Percentiles rank a stretch among this genome's conserved stretches.
Conservation (phyloP, 2,329 filamentous ascomycete genomes). For the Cladophialophora immunda region DNA sequence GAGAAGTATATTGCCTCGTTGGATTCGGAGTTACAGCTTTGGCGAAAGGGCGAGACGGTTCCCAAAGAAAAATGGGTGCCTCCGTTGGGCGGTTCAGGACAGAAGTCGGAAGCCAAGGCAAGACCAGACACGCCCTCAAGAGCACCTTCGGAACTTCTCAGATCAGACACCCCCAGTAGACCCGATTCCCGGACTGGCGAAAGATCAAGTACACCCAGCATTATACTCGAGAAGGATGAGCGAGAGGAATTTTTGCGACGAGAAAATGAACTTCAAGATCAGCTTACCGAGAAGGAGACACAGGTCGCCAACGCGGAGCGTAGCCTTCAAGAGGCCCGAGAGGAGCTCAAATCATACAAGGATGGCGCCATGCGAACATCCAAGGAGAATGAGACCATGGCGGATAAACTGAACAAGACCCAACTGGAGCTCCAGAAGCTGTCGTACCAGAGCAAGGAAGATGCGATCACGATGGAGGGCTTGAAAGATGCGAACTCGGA, state of each 20-base stretch:
- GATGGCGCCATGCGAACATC: conserved; percentile 83
- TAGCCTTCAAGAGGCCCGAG: conserved; percentile 80
- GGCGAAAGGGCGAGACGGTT: conserved; percentile 87
- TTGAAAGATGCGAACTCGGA: conserved; percentile 95
- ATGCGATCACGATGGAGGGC: conserved; percentile 95
- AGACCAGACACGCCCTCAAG: conserved; percentile 67
- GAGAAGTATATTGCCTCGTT: conserved; percentile 84
- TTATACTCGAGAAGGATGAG: conserved; percentile 94
- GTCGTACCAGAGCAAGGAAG: conserved; percentile 95
- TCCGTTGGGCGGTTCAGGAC: conserved; percentile 54
- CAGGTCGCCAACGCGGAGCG: conserved; percentile 82
- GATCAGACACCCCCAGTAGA: conserved; percentile 60
- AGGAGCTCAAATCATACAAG: conserved; percentile 84
- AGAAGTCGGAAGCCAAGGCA: conserved; percentile 58
- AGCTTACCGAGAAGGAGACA: conserved; percentile 90
- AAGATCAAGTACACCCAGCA: conserved; percentile 83
- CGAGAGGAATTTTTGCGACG: conserved; percentile 93
- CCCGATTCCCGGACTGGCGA: conserved; percentile 77
- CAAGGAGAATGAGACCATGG: conserved; percentile 89
- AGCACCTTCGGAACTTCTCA: conserved; percentile 60
- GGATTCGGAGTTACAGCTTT: conserved; percentile 84
- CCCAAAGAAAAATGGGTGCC: conserved; percentile 89
- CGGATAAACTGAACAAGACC: conserved; percentile 86
- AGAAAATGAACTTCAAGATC: conserved; percentile 97
- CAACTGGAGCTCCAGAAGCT: conserved; percentile 97